Evolutionary conservation across 176 grass and related monocot genomes (phyloP).

Genomic region (Bromus sterilis): DNA sequence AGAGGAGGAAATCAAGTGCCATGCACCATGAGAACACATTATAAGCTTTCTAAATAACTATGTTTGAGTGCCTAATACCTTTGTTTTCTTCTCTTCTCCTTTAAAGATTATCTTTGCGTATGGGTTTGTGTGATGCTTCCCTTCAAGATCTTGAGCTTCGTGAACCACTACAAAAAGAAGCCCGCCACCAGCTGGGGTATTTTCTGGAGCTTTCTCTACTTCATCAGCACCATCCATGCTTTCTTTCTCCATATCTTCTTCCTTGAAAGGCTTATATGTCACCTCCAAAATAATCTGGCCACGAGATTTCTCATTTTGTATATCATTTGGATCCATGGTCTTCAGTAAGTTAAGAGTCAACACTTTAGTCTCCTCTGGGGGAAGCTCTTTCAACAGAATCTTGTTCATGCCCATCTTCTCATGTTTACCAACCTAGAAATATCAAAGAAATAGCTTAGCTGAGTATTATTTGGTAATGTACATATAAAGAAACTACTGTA

Average conservation of each 20-base stretch:
- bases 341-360: slow-evolving; percentile 72
- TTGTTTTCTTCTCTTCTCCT: slow-evolving; percentile 84
- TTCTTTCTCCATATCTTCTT: slow-evolving; percentile 57
- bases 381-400: slow-evolving; percentile 56
- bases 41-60: neutral
- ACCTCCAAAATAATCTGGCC: slow-evolving; percentile 66
- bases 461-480: neutral
- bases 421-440: slow-evolving; percentile 71
- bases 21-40: neutral
- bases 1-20: neutral
- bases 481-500: neutral
- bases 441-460: slow-evolving; percentile 1
- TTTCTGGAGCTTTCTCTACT: slow-evolving; percentile 55
- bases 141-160: slow-evolving; percentile 89
- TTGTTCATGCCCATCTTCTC: slow-evolving; percentile 83
- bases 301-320: slow-evolving; percentile 70
- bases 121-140: slow-evolving; percentile 89
- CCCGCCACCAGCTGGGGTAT: slow-evolving; percentile 69
- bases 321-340: slow-evolving; percentile 61
- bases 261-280: slow-evolving; percentile 84
- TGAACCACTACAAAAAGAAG: slow-evolving; percentile 74
- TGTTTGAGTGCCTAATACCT: slow-evolving; percentile 37
- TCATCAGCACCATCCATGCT: slow-evolving; percentile 13
- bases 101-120: slow-evolving; percentile 74
- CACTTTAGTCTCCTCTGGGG: slow-evolving; percentile 55